Base-by-base conservation (phyloP, 2,329 filamentous ascomycete species). In the Fulvia fulva region DNA sequence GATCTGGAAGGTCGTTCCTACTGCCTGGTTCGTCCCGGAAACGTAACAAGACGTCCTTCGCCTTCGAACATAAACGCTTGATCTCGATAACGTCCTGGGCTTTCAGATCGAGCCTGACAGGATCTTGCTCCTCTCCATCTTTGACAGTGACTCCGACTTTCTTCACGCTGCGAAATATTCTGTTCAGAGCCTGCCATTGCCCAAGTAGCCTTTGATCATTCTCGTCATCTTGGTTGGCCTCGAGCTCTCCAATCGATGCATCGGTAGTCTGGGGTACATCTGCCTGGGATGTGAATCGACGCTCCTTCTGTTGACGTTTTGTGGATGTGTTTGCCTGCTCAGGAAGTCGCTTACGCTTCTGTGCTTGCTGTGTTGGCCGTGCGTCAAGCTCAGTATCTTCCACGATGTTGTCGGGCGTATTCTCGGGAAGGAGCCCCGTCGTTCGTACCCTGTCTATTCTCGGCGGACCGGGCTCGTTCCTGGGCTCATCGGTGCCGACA, bases 1-100 rank as follows among this genome's bases (percentile, higher is more conserved):
- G 49, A 34, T 63, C 60, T 26, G 55, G 37, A 2, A 56, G 25
- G 11, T 58, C 43, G 30, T 56, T 32, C 11, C 14, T 12, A 23
- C 47, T 56, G 5, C 53, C 47, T 34, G 34, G 16, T 22, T 49
- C 34, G 19, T 55, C 45, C 52, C 44, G 46, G 4, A 57, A 32
- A 5, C 32, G 51, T 6, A 34, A 54, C 16, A 60, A 43, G 1
- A 37, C 44, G 19, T 12, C 12, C 19, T 16, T 34, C 4, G 56
- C 56, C 30, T 49, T 25, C 22, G 34, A 50, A 22, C 26, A 43
- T 9, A 44, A 21, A 23, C 28, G 28, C 3, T 28, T n/a, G 19
- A 52, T 23, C 6, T 11, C 21, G 16, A 47, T 25, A 3, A 26
- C 44, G 25, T 47, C 44, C 9, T 3, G 9, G 25, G 23, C 44